A percentile compares a stretch with the other conserved stretches of the same genome.
These are phyloP conservation scores for Prunus salicina DNA, from an alignment of 306 rosid genomes.

Conservation along the genomic window DNA sequence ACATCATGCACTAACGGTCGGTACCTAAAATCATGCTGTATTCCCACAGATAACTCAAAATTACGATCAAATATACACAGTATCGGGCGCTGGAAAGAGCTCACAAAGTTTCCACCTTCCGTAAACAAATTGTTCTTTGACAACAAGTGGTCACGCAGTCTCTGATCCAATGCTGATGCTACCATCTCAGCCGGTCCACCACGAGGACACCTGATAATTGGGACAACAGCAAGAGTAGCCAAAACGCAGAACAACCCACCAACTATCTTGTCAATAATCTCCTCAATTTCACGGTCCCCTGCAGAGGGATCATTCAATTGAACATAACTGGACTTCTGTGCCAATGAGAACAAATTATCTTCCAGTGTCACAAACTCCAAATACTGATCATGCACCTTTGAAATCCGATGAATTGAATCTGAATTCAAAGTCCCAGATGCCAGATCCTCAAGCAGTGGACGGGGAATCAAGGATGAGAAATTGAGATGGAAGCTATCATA, in stretches of 20 bases:
- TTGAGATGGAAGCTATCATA: constrained; percentile 76
- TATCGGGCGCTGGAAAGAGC: constrained; percentile 87
- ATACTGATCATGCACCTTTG: constrained; percentile 95
- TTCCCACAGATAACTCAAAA: constrained; percentile 83
- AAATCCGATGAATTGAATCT: constrained; percentile 63
- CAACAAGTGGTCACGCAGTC: constrained; percentile 84
- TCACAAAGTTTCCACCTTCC: constrained; percentile 62
- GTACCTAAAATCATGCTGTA: constrained; percentile 94
- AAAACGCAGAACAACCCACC: constrained; percentile 77
- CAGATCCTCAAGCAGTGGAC: constrained; percentile 87
- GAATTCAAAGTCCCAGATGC: constrained; percentile 76
- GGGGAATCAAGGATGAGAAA: constrained; percentile 81
- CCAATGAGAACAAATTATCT: constrained; percentile 79
- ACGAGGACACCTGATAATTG: constrained; percentile 74
- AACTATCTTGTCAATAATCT: constrained; percentile 72
- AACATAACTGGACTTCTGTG: constrained; percentile 63
- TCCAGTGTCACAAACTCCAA: constrained; percentile 87
- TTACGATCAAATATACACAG: constrained; percentile 89
- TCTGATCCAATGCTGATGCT: constrained; percentile 84
- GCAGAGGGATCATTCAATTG: constrained; percentile 92
- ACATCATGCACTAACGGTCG: constrained; percentile 85
- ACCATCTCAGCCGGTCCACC: constrained; percentile 99
- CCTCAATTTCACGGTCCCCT: constrained; percentile 92
- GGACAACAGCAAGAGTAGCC: constrained; percentile 84
- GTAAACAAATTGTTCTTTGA: constrained; percentile 83